Evolutionary conservation across 2,329 filamentous ascomycete genomes (phyloP).

Genomic region (Arthrobotrys pseudoclavata): DNA sequence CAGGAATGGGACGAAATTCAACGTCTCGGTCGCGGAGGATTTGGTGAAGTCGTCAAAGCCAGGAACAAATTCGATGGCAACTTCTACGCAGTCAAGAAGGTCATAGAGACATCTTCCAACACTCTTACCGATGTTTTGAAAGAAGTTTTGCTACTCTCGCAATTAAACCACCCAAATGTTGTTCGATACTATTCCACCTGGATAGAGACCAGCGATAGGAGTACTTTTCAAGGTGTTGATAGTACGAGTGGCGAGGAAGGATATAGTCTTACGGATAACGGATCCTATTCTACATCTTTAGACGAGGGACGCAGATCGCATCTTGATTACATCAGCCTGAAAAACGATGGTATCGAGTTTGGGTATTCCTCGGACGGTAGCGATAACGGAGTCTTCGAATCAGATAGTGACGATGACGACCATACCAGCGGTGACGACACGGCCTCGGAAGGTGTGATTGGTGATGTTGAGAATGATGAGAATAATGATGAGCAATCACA

Average conservation of each 20-base stretch:
- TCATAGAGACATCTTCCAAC: conserved; percentile 82
- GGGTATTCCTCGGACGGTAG: conserved; percentile 72
- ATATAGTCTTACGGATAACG: conserved; percentile 54
- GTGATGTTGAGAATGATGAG: conserved; percentile 67
- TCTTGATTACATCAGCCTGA: conserved; percentile 60
- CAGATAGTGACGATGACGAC: conserved; percentile 65
- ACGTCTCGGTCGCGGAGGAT: conserved; percentile 90
- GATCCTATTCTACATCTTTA: conserved; percentile 21
- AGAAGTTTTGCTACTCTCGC: conserved; percentile 89
- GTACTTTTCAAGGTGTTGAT: conserved; percentile 42
- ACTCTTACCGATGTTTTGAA: conserved; percentile 86
- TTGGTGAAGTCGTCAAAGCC: conserved; percentile 95
- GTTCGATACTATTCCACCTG: conserved; percentile 96
- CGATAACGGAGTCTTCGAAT: conserved; percentile 64
- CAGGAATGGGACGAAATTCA: conserved; percentile 93
- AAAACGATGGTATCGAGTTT: conserved; percentile 68
- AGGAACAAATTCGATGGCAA: conserved; percentile 93
- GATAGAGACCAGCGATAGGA: conserved; percentile 77
- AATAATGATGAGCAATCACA: conserved; percentile 67
- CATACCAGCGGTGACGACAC: conserved; percentile 64
- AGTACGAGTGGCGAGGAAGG: conserved; percentile 50
- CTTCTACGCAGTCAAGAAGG: conserved; percentile 97
- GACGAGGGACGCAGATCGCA: conserved; percentile 66
- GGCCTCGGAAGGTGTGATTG: conserved; percentile 27
- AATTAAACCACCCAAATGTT: conserved; percentile 87